Conservation (phyloP, 139 green algal species). For the Astrephomene gubernaculifera region DNA sequence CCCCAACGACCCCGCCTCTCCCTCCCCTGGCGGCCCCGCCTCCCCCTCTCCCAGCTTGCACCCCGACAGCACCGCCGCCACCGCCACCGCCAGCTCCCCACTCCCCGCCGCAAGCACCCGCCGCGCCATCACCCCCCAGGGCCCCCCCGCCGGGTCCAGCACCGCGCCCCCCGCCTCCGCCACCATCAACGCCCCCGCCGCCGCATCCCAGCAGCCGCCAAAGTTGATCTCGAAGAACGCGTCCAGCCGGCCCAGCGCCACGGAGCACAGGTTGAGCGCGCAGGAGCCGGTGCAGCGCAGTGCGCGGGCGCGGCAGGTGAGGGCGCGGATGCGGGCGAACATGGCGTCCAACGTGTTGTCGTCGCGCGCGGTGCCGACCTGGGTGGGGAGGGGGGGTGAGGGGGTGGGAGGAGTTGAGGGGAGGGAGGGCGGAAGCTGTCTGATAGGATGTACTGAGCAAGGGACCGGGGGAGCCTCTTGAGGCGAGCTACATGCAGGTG, state of each 20-base stretch:
- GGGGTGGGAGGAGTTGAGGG: not conserved
- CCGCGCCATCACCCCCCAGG: constrained; percentile 82
- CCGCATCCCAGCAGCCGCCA: constrained; percentile 88
- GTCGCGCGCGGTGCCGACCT: constrained; percentile 75
- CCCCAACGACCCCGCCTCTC: not conserved
- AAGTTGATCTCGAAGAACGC: constrained; percentile 96
- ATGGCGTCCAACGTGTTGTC: constrained; percentile 75
- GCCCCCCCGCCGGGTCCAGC: constrained; percentile 82
- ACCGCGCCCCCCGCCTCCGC: constrained; percentile 85
- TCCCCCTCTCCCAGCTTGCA: constrained; percentile 52
- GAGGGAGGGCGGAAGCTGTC: too few relatives aligned
- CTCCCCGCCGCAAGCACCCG: constrained; percentile 82
- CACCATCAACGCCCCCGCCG: constrained; percentile 63
- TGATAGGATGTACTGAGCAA: too few relatives aligned
- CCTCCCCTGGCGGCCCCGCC: constrained; percentile 6
- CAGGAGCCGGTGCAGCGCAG: constrained; percentile 92
- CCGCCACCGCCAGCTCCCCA: constrained; percentile 53
- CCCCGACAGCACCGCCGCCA: constrained; percentile 54
- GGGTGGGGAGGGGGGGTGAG: not conserved
- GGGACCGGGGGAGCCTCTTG: too few relatives aligned
- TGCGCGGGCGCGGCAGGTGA: constrained; percentile 62
- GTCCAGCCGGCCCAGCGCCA: constrained; percentile 90
- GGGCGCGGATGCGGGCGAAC: constrained; percentile 75
- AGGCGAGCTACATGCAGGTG: not conserved
- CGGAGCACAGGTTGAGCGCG: constrained; percentile 86